Conservation (phyloP, 768 basidiomycete genomes). For the Tremella mesenterica region DNA sequence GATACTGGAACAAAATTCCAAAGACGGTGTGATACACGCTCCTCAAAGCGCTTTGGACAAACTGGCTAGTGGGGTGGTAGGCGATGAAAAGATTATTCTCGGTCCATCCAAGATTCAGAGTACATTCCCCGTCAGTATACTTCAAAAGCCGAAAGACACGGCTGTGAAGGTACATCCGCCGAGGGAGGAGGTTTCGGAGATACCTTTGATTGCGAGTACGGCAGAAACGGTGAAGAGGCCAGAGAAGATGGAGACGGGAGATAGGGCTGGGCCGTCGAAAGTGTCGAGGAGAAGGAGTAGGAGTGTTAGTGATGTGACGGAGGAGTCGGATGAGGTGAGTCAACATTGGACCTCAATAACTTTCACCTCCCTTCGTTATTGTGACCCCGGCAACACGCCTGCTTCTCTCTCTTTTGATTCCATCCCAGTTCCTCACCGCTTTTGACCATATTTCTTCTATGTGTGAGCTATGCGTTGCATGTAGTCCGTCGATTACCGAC, state of each 20-base stretch:
- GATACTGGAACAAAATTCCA: slow-evolving; percentile 20
- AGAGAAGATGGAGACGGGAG: slow-evolving; percentile 3
- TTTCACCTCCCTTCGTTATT: too few species aligned
- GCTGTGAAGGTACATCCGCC: neutral
- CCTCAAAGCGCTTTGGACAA: slow-evolving; percentile 38
- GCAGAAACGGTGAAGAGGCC: slow-evolving; percentile 18
- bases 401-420: too few species aligned
- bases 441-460: too few species aligned
- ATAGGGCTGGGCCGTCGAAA: slow-evolving; percentile 5
- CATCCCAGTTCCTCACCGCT: too few species aligned
- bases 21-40: slow-evolving; percentile 26
- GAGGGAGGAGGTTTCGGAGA: slow-evolving; percentile 9
- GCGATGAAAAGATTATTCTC: neutral
- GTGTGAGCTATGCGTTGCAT: neutral
- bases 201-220: slow-evolving; percentile 20
- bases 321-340: slow-evolving; percentile 19
- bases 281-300: slow-evolving; percentile 29
- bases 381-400: too few species aligned
- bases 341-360: too few species aligned
- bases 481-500: neutral
- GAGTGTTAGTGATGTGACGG: slow-evolving; percentile 36
- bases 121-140: slow-evolving; percentile 19
- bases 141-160: slow-evolving; percentile 10
- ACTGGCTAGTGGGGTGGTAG: neutral
- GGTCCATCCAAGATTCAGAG: slow-evolving; percentile 2